Conservation (phyloP, 176 grass and related monocot genomes). For the Carex pumila region DNA sequence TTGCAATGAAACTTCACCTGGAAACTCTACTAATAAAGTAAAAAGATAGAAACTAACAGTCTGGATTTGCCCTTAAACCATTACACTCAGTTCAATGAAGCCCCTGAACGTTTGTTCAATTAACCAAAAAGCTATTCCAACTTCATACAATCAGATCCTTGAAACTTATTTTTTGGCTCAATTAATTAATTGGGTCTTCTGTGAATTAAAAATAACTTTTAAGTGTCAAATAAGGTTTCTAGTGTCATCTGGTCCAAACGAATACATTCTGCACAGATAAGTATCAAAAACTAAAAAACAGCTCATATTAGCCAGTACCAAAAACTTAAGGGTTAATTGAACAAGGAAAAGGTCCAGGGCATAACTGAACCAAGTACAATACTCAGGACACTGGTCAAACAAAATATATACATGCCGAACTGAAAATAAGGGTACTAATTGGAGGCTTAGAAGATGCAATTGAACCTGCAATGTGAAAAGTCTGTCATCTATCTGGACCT, state of each 20-base stretch:
- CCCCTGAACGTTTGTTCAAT: not conserved
- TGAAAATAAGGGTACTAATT: not conserved
- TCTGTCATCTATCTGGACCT: constrained; percentile 84
- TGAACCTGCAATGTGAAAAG: constrained; percentile 86
- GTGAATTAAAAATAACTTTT: not conserved
- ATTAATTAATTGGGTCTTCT: not conserved
- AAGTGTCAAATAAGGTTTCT: not conserved
- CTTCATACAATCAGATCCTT: not conserved
- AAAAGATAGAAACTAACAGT: not conserved
- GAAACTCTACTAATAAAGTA: not conserved
- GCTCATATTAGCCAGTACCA: not conserved
- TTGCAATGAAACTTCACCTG: not conserved
- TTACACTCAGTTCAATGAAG: not conserved
- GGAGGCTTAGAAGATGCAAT: not conserved
- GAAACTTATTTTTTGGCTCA: not conserved
- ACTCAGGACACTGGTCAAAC: not conserved
- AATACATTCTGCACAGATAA: not conserved
- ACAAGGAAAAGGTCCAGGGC: not conserved
- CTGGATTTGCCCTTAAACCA: not conserved
- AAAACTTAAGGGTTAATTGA: not conserved
- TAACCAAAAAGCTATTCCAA: not conserved
- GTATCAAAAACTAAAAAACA: not conserved
- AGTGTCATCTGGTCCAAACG: not conserved
- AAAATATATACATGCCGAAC: not conserved
- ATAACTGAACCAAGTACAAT: not conserved